Evolutionary conservation across 2,329 filamentous ascomycete species (phyloP), one percentile per base, ranked within the genome.

Genomic region (Boeremia lycopersici): DNA sequence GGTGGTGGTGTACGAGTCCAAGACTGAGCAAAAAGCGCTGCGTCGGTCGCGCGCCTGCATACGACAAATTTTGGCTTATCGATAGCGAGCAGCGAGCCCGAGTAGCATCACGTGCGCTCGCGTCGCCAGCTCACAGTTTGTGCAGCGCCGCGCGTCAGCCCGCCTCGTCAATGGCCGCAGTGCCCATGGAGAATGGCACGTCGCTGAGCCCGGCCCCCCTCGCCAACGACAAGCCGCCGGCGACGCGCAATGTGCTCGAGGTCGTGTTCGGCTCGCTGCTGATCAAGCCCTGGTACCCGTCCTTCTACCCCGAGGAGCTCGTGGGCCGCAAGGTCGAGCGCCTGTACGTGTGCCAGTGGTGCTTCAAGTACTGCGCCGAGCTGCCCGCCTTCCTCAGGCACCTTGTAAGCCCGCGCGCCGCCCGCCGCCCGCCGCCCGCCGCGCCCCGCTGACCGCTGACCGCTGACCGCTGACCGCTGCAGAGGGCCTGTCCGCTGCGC

Each of bases 261-360:
- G 90, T 97, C 46, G 88, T 96, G 49, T 81, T 97, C 57, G 93
- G 93, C 4, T 86, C 92, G 66, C 81, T 95, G 29, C 86, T 87
- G 66, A 96, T 97, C 78, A 87, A 88, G 65, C 89, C 93, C 2
- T 96, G 93, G 92, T 97, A 95, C 74, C 91, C 92, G 7, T 96
- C 91, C 13, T 95, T 93, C 74, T 96, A 97, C 74, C 77, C 86
- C 5, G 80, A 96, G 84, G 79, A 92, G 61, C 67, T 81, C 6
- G 73, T 81, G 11, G 78, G 78, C 28, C 61, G 74, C 45, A 71
- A 72, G 48, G 64, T 75, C 12, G 78, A 81, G 25, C 70, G 87
- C 51, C 79, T 98, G 7, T 96, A 93, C 66, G 89, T 98, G 30
- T 99, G 95, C 71, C 89, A 90, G 30, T 89, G 86, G 81, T 99